A percentile compares a stretch with the other conserved stretches of the same genome.
phyloP scores from a whole-genome alignment of 2,329 filamentous ascomycete species.

The Pseudogymnoascus sp. region DNA sequence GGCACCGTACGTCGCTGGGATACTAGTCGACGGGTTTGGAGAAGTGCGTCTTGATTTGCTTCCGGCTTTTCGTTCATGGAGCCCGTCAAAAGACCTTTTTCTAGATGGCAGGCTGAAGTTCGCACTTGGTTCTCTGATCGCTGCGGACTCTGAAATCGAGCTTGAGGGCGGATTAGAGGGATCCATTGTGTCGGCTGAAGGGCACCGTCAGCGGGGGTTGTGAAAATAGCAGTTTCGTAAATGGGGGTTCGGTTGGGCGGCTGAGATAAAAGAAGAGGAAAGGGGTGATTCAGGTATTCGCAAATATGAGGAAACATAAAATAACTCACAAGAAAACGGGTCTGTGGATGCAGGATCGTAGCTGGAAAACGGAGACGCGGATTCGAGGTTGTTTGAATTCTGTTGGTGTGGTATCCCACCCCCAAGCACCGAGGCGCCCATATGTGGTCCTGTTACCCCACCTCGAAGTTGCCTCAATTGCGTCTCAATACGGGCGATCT shows the following conservation, averaged over 20 bases:
- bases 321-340: slow-evolving; percentile 4
- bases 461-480: slow-evolving; percentile 4
- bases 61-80: slow-evolving; percentile 1
- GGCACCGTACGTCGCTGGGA: slow-evolving; percentile 20
- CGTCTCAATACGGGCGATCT: slow-evolving; percentile 16
- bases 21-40: slow-evolving; percentile 23
- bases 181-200: not conserved
- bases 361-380: not conserved
- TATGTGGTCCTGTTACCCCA: not conserved
- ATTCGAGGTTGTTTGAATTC: not conserved
- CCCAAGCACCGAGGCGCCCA: not conserved
- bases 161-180: not conserved
- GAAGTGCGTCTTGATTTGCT: slow-evolving; percentile 28
- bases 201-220: not conserved
- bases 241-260: not conserved
- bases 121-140: not conserved
- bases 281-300: not conserved
- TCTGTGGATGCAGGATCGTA: not conserved
- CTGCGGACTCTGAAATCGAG: not conserved
- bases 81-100: not conserved
- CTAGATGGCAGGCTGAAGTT: not conserved
- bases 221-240: not conserved
- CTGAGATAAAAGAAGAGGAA: not conserved
- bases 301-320: not conserved
- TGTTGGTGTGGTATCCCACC: not conserved